Percentiles rank a stretch among this genome's conserved stretches.
Evolutionary conservation across 495 filamentous ascomycete genomes (phyloP).

Genomic region (Xylaria sp.): DNA sequence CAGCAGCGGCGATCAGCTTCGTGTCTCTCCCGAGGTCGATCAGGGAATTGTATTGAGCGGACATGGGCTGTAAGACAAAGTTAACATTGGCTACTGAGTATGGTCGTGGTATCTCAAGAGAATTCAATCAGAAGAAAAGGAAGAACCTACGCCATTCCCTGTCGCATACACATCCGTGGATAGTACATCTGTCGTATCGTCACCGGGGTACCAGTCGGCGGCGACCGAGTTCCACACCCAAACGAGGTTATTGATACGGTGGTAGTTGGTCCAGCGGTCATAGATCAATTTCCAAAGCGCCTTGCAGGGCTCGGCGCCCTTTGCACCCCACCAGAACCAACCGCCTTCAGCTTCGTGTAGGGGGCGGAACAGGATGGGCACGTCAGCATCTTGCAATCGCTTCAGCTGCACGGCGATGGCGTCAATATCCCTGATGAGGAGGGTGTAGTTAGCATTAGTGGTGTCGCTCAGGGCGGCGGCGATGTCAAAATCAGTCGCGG

Average conservation of each 20-base stretch:
- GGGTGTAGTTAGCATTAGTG: slow-evolving; percentile 51
- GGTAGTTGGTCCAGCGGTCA: slow-evolving; percentile 49
- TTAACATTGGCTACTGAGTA: background rate
- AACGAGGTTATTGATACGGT: slow-evolving; percentile 53
- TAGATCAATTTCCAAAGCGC: slow-evolving; percentile 50
- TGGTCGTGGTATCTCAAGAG: background rate
- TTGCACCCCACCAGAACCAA: slow-evolving; percentile 63
- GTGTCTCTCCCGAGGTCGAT: slow-evolving; percentile 50
- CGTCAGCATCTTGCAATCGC: slow-evolving; percentile 45
- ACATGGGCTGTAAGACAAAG: slow-evolving; percentile 38
- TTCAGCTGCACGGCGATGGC: slow-evolving; percentile 56
- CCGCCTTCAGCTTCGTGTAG: slow-evolving; percentile 58
- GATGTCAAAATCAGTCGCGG: slow-evolving; percentile 53
- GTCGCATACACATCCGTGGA: slow-evolving; percentile 46
- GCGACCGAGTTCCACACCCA: slow-evolving; percentile 60
- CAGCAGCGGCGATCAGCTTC: slow-evolving; percentile 55
- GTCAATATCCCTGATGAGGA: slow-evolving; percentile 57
- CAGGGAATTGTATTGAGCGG: slow-evolving; percentile 51
- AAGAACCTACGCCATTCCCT: slow-evolving; percentile 44
- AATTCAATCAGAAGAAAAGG: background rate
- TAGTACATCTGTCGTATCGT: slow-evolving; percentile 50
- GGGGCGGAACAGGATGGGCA: slow-evolving; percentile 54
- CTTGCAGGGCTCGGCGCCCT: slow-evolving; percentile 53
- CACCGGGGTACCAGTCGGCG: slow-evolving; percentile 55
- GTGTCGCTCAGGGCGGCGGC: slow-evolving; percentile 45